phyloP scores from a whole-genome alignment of 345 rosid species.

The Melaleuca quinquenervia region DNA sequence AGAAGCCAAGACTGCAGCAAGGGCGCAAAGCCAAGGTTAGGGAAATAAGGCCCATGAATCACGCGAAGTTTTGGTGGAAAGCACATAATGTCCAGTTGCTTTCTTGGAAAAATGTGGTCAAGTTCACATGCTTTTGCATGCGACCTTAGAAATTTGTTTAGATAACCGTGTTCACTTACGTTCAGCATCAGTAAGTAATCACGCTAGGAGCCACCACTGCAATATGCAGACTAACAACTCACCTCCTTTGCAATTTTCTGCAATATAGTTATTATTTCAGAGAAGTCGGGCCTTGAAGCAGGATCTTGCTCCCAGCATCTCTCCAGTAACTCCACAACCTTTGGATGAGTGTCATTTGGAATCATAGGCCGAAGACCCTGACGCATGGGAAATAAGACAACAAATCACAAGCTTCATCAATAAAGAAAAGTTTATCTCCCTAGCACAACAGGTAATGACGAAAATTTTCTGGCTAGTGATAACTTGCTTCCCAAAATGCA shows the following conservation, averaged over 20 bases:
- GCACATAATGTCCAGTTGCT: not conserved
- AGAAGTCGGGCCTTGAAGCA: slow-evolving; percentile 68
- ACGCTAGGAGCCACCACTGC: not conserved
- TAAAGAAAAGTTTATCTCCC: not conserved
- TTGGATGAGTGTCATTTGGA: slow-evolving; percentile 55
- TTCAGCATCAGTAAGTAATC: not conserved
- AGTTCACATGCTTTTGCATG: not conserved
- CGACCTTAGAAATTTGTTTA: not conserved
- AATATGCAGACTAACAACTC: not conserved
- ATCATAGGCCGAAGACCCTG: slow-evolving; percentile 83
- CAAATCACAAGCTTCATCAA: not conserved
- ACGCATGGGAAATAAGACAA: not conserved
- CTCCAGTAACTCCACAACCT: slow-evolving; percentile 55
- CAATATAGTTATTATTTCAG: slow-evolving; percentile 58
- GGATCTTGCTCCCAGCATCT: slow-evolving; percentile 94
- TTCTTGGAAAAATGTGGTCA: not conserved
- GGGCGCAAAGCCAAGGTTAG: not conserved
- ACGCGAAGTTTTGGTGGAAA: not conserved
- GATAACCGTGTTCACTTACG: not conserved
- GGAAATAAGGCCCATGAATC: not conserved
- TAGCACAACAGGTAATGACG: not conserved
- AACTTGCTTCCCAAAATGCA: not conserved
- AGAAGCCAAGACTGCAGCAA: not conserved
- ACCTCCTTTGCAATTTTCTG: slow-evolving; percentile 74
- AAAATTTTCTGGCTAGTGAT: not conserved